Evolutionary conservation across 2,329 filamentous ascomycete genomes (phyloP).

Genomic region (Hypoxylon sp.): DNA sequence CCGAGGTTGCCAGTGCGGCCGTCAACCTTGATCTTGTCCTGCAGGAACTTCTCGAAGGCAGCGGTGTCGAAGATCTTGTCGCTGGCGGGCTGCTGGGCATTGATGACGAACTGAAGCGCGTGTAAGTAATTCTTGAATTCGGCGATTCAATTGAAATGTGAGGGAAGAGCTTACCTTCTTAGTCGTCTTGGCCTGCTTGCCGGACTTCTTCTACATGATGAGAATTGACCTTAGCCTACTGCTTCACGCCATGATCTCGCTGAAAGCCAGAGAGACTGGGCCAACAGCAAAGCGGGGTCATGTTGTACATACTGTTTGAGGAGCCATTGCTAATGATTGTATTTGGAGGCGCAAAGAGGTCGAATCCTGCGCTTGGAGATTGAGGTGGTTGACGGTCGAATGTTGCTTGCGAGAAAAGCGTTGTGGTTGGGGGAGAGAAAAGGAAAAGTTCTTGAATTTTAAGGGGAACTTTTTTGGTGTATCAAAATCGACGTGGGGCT

Average conservation of each 20-base stretch:
- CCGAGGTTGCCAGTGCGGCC: constrained; percentile 98
- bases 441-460: constrained; percentile 48
- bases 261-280: constrained; percentile 63
- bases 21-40: constrained; percentile 99
- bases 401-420: constrained; percentile 32
- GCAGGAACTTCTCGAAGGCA: constrained; percentile 99
- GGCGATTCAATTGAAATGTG: neutral
- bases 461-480: constrained; percentile 54
- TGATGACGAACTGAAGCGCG: constrained; percentile 89
- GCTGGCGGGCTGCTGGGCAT: constrained; percentile 96
- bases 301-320: constrained; percentile 85
- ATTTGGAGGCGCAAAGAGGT: constrained; percentile 78
- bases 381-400: constrained; percentile 46
- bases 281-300: constrained; percentile 95
- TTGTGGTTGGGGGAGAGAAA: constrained; percentile 33
- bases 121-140: constrained; percentile 3
- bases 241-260: constrained; percentile 74
- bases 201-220: constrained; percentile 75
- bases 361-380: constrained; percentile 60
- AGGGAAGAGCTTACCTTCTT: constrained; percentile 77
- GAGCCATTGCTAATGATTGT: constrained; percentile 79
- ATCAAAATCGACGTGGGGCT: constrained; percentile 49
- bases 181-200: constrained; percentile 80
- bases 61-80: constrained; percentile 99
- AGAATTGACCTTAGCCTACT: constrained; percentile 93